A percentile compares a stretch with the other conserved stretches of the same genome.
Evolutionary conservation across 495 filamentous ascomycete species (phyloP).

Genomic region (Alectoria sarmentosa): DNA sequence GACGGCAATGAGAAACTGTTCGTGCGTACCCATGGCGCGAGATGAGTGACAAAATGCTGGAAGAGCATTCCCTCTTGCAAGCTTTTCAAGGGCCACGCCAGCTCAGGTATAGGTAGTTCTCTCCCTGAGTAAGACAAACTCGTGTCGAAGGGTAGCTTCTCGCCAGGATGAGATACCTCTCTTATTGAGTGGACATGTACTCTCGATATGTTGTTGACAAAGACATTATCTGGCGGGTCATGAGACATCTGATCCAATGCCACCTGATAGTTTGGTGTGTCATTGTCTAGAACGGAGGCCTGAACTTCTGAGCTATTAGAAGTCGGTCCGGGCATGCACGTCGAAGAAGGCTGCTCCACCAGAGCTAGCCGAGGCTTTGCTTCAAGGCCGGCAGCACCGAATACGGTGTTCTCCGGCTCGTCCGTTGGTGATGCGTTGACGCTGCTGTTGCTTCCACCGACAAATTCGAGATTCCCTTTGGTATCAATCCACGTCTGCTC

Average conservation of each 20-base stretch:
- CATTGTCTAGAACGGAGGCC: not conserved
- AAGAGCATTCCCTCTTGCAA: slow-evolving; percentile 12
- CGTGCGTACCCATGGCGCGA: slow-evolving; percentile 15
- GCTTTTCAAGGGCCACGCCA: slow-evolving; percentile 4
- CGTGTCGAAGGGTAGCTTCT: not conserved
- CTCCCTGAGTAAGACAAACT: not conserved
- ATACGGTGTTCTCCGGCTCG: not conserved
- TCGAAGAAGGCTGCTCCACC: not conserved
- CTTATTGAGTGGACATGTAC: not conserved
- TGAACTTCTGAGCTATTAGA: not conserved
- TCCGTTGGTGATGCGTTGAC: not conserved
- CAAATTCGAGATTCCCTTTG: not conserved
- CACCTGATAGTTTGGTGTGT: not conserved
- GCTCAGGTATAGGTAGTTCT: not conserved
- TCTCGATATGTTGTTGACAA: not conserved
- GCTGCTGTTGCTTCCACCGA: not conserved
- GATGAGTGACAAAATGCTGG: slow-evolving; percentile 15
- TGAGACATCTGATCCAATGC: not conserved
- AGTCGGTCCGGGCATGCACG: not conserved
- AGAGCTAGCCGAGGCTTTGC: not conserved
- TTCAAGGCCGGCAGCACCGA: not conserved
- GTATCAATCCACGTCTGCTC: slow-evolving; percentile 13
- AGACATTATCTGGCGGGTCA: not conserved
- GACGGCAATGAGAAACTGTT: not conserved
- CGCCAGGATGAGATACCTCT: not conserved